Conservation (phyloP, 257 asterid genomes). For the Solanum chmielewskii region DNA sequence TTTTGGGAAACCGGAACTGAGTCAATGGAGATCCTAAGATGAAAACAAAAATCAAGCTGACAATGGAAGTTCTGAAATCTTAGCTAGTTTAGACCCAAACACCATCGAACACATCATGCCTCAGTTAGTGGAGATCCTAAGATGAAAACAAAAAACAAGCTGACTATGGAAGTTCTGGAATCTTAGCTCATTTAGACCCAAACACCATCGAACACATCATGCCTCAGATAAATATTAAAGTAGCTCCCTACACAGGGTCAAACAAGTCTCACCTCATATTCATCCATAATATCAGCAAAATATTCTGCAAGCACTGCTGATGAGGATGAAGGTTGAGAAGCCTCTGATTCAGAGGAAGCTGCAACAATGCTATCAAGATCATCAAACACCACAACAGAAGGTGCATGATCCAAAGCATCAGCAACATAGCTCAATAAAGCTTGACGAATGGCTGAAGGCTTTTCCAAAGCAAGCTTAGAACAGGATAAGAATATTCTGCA, state of each 20-base stretch:
- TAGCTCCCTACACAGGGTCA: background rate
- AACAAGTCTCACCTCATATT: conserved; percentile 51
- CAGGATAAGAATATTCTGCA: conserved; percentile 68
- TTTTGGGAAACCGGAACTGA: background rate
- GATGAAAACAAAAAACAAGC: background rate
- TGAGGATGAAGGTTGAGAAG: conserved; percentile 64
- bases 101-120: background rate
- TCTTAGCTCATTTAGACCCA: background rate
- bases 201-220: background rate
- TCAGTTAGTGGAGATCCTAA: background rate
- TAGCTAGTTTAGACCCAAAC: background rate
- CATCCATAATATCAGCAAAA: conserved; percentile 80
- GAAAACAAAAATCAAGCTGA: background rate
- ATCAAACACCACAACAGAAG: conserved; percentile 82
- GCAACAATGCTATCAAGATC: conserved; percentile 87
- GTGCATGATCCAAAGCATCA: conserved; percentile 83
- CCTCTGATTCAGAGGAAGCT: conserved; percentile 67
- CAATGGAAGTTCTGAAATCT: background rate
- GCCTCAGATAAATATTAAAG: background rate
- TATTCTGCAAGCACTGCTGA: conserved; percentile 54
- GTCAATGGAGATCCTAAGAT: background rate
- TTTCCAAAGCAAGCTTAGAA: conserved; percentile 74
- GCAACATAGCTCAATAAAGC: conserved; percentile 52
- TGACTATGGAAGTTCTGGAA: background rate
- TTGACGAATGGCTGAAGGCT: conserved; percentile 62